These are phyloP conservation scores for Dendryphion nanum DNA, from an alignment of 2,329 filamentous ascomycete species.

Conservation along the genomic window DNA sequence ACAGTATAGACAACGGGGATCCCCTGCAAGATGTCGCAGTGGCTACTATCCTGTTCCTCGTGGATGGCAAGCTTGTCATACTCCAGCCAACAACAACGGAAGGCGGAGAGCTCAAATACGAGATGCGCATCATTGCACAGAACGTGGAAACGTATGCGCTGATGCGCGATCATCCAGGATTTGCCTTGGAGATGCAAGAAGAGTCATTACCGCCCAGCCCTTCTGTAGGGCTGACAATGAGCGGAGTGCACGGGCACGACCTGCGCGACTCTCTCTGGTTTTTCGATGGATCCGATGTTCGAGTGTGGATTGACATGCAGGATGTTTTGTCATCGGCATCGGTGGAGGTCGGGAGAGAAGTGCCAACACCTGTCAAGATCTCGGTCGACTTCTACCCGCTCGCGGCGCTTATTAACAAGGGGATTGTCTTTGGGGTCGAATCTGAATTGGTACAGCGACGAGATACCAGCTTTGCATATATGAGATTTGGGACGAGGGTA, in stretches of 20 bases:
- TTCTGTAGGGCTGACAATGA: conserved; percentile 46
- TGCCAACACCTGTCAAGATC: conserved; percentile 73
- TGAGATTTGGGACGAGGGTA: conserved; percentile 84
- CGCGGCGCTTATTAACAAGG: conserved; percentile 83
- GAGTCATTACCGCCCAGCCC: conserved; percentile 52
- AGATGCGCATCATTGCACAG: conserved; percentile 95
- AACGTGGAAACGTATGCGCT: conserved; percentile 94
- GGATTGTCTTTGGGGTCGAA: conserved; percentile 86
- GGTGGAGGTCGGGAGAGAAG: conserved; percentile 63
- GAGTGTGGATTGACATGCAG: conserved; percentile 85
- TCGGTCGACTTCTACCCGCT: conserved; percentile 94
- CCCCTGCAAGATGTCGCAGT: conserved; percentile 93
- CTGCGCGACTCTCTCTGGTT: conserved; percentile 90
- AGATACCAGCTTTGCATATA: conserved; percentile 86
- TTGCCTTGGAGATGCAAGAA: conserved; percentile 45
- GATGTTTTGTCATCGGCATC: conserved; percentile 74
- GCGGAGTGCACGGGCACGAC: conserved; percentile 51
- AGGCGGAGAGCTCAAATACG: conserved; percentile 86
- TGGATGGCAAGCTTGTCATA: conserved; percentile 93
- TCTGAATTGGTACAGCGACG: conserved; percentile 90
- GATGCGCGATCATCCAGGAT: conserved; percentile 77
- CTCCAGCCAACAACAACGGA: conserved; percentile 83
- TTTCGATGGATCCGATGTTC: conserved; percentile 83
- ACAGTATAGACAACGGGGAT: conserved; percentile 68
- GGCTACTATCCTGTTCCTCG: conserved; percentile 91